phyloP scores from a whole-genome alignment of 495 filamentous ascomycete species.

The Diplogelasinospora grovesii region DNA sequence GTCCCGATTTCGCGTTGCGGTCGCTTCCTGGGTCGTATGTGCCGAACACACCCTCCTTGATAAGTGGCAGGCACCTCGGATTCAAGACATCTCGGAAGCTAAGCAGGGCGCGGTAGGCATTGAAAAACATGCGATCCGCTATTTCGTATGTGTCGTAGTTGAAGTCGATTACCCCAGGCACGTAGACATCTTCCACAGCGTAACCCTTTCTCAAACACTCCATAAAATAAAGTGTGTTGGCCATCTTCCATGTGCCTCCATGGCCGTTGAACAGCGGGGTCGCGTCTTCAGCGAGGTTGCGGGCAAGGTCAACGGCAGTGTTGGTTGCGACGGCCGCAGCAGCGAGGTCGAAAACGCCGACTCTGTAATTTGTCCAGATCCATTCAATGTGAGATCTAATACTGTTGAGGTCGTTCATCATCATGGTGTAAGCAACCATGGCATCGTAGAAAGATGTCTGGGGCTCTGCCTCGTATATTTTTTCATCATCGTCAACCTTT shows the following conservation, averaged over 20 bases:
- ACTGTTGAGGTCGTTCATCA: slow-evolving; percentile 20
- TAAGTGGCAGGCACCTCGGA: slow-evolving; percentile 15
- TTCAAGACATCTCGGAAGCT: slow-evolving; percentile 14
- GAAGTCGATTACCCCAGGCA: slow-evolving; percentile 12
- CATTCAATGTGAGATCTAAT: slow-evolving; percentile 10
- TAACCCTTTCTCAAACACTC: too few relatives aligned
- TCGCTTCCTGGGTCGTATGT: slow-evolving; percentile 24
- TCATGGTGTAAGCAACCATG: slow-evolving; percentile 12
- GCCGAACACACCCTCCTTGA: slow-evolving; percentile 25
- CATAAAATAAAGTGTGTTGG: too few relatives aligned
- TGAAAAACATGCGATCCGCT: slow-evolving; percentile 15
- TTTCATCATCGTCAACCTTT: slow-evolving; percentile 1
- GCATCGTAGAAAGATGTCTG: slow-evolving; percentile 19
- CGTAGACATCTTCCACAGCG: slow-evolving; percentile 21
- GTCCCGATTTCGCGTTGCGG: slow-evolving; percentile 19
- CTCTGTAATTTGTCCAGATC: slow-evolving; percentile 25
- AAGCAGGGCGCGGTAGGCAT: slow-evolving; percentile 19
- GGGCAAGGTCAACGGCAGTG: slow-evolving; percentile 35
- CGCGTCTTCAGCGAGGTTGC: slow-evolving; percentile 30
- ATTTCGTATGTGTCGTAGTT: slow-evolving; percentile 29
- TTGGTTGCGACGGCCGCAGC: slow-evolving; percentile 34
- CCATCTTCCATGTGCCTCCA: slow-evolving; percentile 15
- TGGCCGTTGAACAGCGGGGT: slow-evolving; percentile 19
- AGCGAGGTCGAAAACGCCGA: slow-evolving; percentile 26
- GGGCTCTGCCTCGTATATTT: slow-evolving; percentile 29